Percentiles rank a stretch among this genome's conserved stretches.
Evolutionary conservation across 805 yeast genomes (phyloP).

Genomic region (Ogataea dorogensis): DNA sequence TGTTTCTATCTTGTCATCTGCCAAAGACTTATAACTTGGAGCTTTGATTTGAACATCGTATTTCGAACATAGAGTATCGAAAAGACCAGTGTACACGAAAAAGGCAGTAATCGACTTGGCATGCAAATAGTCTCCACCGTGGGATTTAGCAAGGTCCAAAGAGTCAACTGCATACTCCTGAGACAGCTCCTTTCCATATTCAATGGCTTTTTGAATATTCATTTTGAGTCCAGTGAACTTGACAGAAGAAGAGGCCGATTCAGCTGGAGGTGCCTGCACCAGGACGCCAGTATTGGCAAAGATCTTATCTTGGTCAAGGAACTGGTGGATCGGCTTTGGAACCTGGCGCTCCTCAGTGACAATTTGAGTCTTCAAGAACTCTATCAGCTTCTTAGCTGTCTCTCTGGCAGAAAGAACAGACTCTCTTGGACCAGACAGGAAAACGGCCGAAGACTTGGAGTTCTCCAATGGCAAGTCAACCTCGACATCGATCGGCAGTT

Average conservation of each 20-base stretch:
- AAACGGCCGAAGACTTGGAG: conserved; percentile 43
- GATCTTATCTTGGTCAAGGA: conserved; percentile 56
- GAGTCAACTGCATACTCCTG: conserved; percentile 59
- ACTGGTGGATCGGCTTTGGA: conserved; percentile 68
- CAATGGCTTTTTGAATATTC: conserved; percentile 60
- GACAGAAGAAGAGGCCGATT: conserved; percentile 44
- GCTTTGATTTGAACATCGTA: conserved; percentile 44
- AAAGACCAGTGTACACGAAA: conserved; percentile 52
- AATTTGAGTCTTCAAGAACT: conserved; percentile 43
- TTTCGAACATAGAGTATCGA: conserved; percentile 43
- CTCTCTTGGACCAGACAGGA: conserved; percentile 71
- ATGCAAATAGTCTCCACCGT: conserved; percentile 73
- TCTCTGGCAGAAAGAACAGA: conserved; percentile 55
- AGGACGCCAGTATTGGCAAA: conserved; percentile 55
- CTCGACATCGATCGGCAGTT: conserved; percentile 29
- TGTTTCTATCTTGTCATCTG: conserved; percentile 36
- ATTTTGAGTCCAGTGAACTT: conserved; percentile 59
- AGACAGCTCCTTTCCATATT: conserved; percentile 58
- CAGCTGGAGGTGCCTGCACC: conserved; percentile 51
- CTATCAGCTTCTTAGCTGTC: conserved; percentile 45
- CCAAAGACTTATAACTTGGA: conserved; percentile 47
- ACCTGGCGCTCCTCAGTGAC: conserved; percentile 56
- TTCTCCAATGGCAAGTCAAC: conserved; percentile 28
- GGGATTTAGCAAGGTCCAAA: conserved; percentile 86
- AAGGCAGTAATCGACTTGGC: conserved; percentile 73